A percentile compares a stretch with the other conserved stretches of the same genome.
These are phyloP conservation scores for Setaria italica DNA, from an alignment of 202 grass and related monocot species.

Conservation along the genomic window DNA sequence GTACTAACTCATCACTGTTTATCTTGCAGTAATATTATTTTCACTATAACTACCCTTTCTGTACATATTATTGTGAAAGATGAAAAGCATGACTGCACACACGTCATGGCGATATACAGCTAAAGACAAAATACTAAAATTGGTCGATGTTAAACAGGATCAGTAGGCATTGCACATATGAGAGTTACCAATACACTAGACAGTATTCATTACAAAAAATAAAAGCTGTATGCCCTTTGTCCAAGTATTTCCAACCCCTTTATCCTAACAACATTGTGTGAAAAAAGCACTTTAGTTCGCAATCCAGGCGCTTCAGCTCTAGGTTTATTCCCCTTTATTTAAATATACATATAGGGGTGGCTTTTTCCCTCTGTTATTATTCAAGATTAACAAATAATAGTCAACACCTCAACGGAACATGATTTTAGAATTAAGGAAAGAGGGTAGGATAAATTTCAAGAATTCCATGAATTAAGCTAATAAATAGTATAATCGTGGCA, in stretches of 20 bases:
- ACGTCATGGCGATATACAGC: constrained; percentile 12
- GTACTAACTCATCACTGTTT: not conserved
- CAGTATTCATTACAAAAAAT: not conserved
- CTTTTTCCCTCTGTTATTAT: not conserved
- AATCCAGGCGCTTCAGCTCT: not conserved
- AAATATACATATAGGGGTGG: not conserved
- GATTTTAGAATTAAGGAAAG: not conserved
- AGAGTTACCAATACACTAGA: constrained; percentile 1
- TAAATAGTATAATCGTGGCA: constrained; percentile 23
- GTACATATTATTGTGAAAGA: not conserved
- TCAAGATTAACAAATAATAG: not conserved
- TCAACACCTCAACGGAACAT: not conserved
- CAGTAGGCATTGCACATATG: not conserved
- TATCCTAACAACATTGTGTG: not conserved
- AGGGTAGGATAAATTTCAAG: constrained; percentile 23
- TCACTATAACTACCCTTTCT: not conserved
- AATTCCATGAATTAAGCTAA: constrained; percentile 11
- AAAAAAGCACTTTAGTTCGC: not conserved
- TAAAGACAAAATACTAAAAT: not conserved
- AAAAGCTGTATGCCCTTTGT: not conserved
- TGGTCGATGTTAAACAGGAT: not conserved
- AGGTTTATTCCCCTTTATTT: not conserved
- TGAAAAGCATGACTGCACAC: not conserved
- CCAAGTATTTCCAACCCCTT: constrained; percentile 15
- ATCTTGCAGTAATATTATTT: constrained; percentile 21